Conservation (phyloP, 352 stramenopile species). For the Aphanomyces invadans region DNA sequence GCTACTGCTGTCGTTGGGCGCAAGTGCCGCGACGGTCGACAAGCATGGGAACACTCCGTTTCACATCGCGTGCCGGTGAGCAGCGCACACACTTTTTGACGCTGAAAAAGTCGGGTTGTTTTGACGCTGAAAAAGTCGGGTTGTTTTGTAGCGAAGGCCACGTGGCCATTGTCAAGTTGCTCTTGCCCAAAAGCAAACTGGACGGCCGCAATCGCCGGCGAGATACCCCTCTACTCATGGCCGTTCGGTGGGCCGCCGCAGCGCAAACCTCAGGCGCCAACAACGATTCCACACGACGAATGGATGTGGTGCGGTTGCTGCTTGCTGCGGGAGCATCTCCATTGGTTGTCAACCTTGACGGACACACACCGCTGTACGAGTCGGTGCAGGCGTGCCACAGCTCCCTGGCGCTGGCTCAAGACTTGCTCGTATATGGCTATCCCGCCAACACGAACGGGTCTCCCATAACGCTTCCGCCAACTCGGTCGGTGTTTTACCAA, state of each 20-base stretch:
- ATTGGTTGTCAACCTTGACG: neutral
- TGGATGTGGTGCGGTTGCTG: neutral
- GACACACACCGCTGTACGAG: conserved; percentile 4
- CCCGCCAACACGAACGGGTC: neutral
- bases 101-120: neutral
- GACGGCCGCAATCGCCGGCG: conserved; percentile 12
- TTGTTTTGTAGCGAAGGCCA: neutral
- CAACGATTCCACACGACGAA: neutral
- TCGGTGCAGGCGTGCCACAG: neutral
- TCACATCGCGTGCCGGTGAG: conserved; percentile 17
- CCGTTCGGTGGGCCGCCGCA: neutral
- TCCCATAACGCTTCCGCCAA: too few species aligned
- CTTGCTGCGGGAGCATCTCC: neutral
- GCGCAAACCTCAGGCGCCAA: neutral
- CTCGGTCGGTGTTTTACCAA: conserved; percentile 1
- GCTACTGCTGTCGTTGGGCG: conserved; percentile 4
- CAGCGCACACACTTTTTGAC: too few species aligned
- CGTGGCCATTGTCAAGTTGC: neutral
- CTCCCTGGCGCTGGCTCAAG: neutral
- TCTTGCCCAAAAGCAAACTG: conserved; percentile 18
- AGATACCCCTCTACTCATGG: conserved; percentile 9
- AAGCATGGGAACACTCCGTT: conserved; percentile 22
- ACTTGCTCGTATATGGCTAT: conserved; percentile 17
- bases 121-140: neutral
- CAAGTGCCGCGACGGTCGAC: conserved; percentile 5